phyloP scores from a whole-genome alignment of 2,329 filamentous ascomycete genomes.

The Cryphonectria naterciae region DNA sequence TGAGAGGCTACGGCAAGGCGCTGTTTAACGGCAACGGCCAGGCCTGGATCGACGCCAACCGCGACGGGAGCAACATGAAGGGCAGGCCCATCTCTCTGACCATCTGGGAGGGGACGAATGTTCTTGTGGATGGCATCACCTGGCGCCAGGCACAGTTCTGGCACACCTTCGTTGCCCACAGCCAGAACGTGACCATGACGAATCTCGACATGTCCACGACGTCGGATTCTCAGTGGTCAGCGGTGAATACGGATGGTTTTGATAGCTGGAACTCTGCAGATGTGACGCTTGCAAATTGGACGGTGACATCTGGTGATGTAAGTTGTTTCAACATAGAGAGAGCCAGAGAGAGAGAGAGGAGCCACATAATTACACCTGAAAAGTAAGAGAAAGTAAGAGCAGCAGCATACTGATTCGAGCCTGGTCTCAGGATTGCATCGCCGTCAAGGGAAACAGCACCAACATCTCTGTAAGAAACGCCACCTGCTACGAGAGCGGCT shows the following conservation, averaged over 20 bases:
- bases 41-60: constrained; percentile 50
- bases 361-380: too few species aligned
- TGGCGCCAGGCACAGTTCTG: constrained; percentile 55
- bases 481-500: constrained; percentile 45
- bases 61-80: constrained; percentile 44
- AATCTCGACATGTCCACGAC: constrained; percentile 57
- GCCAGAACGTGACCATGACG: constrained; percentile 54
- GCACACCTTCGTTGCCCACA: constrained; percentile 51
- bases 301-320: constrained; percentile 46
- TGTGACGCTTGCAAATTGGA: constrained; percentile 51
- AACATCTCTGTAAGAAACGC: constrained; percentile 43
- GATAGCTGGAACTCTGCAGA: constrained; percentile 56
- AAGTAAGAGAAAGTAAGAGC: background rate
- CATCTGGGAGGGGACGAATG: constrained; percentile 50
- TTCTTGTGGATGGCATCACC: constrained; percentile 48
- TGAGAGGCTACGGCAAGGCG: constrained; percentile 54
- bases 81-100: constrained; percentile 51
- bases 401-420: background rate
- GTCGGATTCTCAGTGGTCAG: constrained; percentile 48
- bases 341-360: background rate
- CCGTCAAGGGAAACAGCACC: constrained; percentile 46
- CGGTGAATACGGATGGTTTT: constrained; percentile 55
- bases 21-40: constrained; percentile 50
- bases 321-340: constrained; percentile 24
- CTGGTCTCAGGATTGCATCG: constrained; percentile 43